phyloP scores from a whole-genome alignment of 768 basidiomycete species.

The Collybia sordida region DNA sequence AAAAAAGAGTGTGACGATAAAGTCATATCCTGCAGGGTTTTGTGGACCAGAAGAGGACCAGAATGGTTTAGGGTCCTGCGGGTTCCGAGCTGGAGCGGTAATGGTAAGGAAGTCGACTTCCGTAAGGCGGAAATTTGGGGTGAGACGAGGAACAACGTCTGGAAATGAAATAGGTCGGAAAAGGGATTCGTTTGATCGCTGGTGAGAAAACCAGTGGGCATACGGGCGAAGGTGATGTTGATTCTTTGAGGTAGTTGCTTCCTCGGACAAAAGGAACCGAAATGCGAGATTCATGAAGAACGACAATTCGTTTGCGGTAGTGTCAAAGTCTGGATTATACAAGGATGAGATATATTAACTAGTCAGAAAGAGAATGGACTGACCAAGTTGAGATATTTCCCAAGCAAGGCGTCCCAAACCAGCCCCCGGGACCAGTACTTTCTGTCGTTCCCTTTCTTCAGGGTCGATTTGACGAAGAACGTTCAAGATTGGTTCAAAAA shows the following conservation, averaged over 20 bases:
- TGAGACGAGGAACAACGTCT: constrained; percentile 54
- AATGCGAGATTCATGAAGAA: constrained; percentile 65
- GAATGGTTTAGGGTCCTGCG: constrained; percentile 9
- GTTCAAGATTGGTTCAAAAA: constrained; percentile 57
- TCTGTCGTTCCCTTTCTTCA: constrained; percentile 28
- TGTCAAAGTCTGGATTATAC: constrained; percentile 42
- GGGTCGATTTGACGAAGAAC: constrained; percentile 33
- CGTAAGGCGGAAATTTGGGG: constrained; percentile 39
- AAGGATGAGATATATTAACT: constrained; percentile 4
- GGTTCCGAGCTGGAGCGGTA: constrained; percentile 16
- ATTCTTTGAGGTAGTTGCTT: constrained; percentile 35
- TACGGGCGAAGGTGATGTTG: constrained; percentile 61
- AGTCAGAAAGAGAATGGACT: constrained; percentile 8
- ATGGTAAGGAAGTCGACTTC: constrained; percentile 61
- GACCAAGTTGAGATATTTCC: constrained; percentile 65
- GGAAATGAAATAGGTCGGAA: constrained; percentile 60
- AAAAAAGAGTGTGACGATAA: constrained; percentile 65
- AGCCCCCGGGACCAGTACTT: constrained; percentile 62
- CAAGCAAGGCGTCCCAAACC: constrained; percentile 67
- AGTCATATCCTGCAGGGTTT: constrained; percentile 47
- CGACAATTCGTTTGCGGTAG: constrained; percentile 64
- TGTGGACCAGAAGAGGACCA: constrained; percentile 11
- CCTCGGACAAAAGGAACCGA: constrained; percentile 54
- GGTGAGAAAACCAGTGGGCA: constrained; percentile 72
- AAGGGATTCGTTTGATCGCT: constrained; percentile 44